Conservation (phyloP, 306 rosid genomes). For the Casuarina glauca region DNA sequence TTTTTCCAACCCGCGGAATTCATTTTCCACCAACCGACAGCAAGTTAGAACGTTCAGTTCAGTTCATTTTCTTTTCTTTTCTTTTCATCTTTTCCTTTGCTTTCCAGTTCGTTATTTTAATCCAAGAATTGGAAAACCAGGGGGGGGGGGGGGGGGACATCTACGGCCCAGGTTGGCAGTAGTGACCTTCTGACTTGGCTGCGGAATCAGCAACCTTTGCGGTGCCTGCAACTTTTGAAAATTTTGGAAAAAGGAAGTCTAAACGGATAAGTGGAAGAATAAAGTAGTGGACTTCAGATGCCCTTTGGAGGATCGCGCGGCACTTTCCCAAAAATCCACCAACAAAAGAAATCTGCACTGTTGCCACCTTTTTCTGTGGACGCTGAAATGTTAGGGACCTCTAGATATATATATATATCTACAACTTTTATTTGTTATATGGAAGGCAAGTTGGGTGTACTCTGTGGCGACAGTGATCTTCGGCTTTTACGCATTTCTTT, state of each 20-base stretch:
- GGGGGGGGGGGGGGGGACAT: slow-evolving; percentile 23
- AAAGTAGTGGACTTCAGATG: slow-evolving; percentile 25
- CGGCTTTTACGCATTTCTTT: not conserved
- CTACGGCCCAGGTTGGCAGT: slow-evolving; percentile 43
- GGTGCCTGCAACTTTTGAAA: slow-evolving; percentile 14
- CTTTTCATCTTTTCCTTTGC: not conserved
- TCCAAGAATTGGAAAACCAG: not conserved
- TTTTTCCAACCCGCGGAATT: not conserved
- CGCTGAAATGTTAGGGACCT: not conserved
- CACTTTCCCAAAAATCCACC: slow-evolving; percentile 28
- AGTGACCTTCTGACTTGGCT: slow-evolving; percentile 39
- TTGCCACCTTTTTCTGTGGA: not conserved
- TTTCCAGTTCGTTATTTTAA: not conserved
- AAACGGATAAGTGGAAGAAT: slow-evolving; percentile 35
- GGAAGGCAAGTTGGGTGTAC: not conserved
- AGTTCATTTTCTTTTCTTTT: not conserved
- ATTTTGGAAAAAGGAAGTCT: slow-evolving; percentile 8
- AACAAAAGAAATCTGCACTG: not conserved
- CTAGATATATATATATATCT: not conserved
- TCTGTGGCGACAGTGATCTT: not conserved
- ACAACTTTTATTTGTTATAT: not conserved
- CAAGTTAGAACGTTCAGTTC: not conserved
- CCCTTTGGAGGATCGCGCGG: slow-evolving; percentile 13
- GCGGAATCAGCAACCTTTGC: slow-evolving; percentile 29
- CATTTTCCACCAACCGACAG: slow-evolving; percentile 6